A percentile compares a stretch with the other conserved stretches of the same genome.
These are phyloP conservation scores for Fusarium sp. DNA, from an alignment of 2,329 filamentous ascomycete genomes.

Conservation along the genomic window DNA sequence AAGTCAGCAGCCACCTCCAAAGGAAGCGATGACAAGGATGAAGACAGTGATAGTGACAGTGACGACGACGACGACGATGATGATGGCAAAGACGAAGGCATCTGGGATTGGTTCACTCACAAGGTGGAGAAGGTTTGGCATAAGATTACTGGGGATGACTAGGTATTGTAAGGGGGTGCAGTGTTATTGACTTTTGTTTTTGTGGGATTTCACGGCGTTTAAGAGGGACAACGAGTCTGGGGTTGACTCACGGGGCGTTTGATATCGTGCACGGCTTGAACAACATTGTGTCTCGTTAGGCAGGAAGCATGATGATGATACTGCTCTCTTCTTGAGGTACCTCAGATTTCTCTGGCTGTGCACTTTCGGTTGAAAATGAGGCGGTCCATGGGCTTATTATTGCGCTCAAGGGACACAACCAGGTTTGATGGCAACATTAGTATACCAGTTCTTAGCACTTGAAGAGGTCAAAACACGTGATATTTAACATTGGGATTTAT, in stretches of 20 bases:
- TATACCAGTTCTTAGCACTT: not conserved
- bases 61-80: conserved; percentile 45
- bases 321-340: not conserved
- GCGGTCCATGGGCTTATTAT: not conserved
- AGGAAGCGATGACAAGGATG: conserved; percentile 21
- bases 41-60: conserved; percentile 22
- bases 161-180: not conserved
- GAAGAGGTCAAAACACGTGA: not conserved
- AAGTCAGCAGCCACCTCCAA: conserved; percentile 29
- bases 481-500: not conserved
- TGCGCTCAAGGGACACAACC: not conserved
- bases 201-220: conserved; percentile 27
- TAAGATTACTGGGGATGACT: conserved; percentile 53
- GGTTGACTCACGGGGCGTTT: conserved; percentile 23
- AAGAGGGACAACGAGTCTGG: conserved; percentile 9
- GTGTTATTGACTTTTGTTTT: not conserved
- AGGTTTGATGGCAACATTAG: not conserved
- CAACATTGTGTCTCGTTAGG: conserved; percentile 2
- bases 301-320: conserved; percentile 4
- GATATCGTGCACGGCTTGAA: not conserved
- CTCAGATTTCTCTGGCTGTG: not conserved
- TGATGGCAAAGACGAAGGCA: conserved; percentile 49
- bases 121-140: conserved; percentile 60
- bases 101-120: conserved; percentile 65
- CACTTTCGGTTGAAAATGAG: conserved; percentile 7